Percentiles rank a stretch among this genome's conserved stretches.
Conservation (phyloP, 1,284 basidiomycete species). For the Puccinia polysora region DNA sequence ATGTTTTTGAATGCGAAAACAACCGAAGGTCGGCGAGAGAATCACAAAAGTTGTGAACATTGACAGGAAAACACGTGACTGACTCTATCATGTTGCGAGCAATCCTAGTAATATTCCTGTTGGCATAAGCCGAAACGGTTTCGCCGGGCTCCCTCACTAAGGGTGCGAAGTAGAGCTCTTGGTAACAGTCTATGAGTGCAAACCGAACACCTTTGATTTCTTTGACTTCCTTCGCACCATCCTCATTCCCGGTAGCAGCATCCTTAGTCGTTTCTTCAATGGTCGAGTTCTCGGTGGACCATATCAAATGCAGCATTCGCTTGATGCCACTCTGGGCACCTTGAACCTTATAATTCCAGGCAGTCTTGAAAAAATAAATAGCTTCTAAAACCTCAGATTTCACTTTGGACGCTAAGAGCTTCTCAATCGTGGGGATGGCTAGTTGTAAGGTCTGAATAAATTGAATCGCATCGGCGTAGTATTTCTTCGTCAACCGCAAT, state of each 20-base stretch:
- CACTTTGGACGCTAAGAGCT: conserved; percentile 80
- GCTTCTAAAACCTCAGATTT: conserved; percentile 90
- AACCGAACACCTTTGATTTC: conserved; percentile 84
- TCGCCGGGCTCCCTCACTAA: conserved; percentile 55
- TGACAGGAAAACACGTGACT: background rate
- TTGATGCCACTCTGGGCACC: conserved; percentile 64
- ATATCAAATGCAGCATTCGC: conserved; percentile 94
- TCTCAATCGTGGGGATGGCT: conserved; percentile 69
- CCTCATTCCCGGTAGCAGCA: background rate
- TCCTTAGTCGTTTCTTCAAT: conserved; percentile 61
- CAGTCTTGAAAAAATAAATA: conserved; percentile 88
- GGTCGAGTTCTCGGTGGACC: conserved; percentile 87
- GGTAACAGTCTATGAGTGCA: conserved; percentile 83
- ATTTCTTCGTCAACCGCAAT: conserved; percentile 73
- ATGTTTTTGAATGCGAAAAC: background rate
- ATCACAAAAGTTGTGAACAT: background rate
- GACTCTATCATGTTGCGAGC: conserved; percentile 97
- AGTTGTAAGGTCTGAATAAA: conserved; percentile 78
- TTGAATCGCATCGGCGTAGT: conserved; percentile 76
- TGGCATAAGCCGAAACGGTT: conserved; percentile 57
- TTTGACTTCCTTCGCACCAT: conserved; percentile 58
- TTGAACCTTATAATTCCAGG: conserved; percentile 75
- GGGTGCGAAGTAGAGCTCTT: conserved; percentile 76
- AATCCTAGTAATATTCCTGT: conserved; percentile 85
- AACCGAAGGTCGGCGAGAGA: background rate